Evolutionary conservation across 202 grass and related monocot genomes (phyloP), one percentile per base, ranked within the genome.

Genomic region (Zoysia matrella): DNA sequence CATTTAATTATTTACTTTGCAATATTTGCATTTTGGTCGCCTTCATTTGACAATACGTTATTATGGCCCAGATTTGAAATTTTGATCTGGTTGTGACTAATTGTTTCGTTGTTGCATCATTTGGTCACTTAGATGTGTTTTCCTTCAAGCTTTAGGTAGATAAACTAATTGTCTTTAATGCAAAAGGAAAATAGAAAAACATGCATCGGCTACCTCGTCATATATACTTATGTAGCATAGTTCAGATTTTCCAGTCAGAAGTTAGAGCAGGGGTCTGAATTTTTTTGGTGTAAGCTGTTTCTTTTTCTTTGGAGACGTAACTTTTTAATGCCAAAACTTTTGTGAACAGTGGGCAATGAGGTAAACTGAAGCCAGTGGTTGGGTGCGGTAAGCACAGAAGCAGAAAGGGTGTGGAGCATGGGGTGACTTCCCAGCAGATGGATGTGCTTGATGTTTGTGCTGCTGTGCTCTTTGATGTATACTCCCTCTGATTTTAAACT

Each of bases 241-340:
- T 65, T 65, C 14, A 52, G 1, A 52, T 44, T 65, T 47, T 2
- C 22, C 22, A 30, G 22, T 30, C 22, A 30, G 22, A 51, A 42
- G 30, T 65, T 51, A 14, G 13, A 14, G 7, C 15, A 30, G 39
- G 3, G 4, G 3, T 50, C 52, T 54, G 9, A 53, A 30, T 30
- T 11, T 67, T 67, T 78, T 67, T 13, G 62, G 62, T 43, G 15
- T 10, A 45, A 78, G 4, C 8, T 45, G 11, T 16, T 42, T 6
- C 8, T 43, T 13, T 8, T 14, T 48, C 14, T 55, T 13, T 36
- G 13, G 3, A 53, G 52, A 15, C 22, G 22, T 15, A 54, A 15
- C 39, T 79, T 64, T 78, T 79, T 79, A 30, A 55, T 46, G 63
- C 36, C 15, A 4, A 55, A 67, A 67, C 49, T 67, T 30, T 36